phyloP scores from a whole-genome alignment of 1,284 basidiomycete genomes.

The Peniophora sp. region DNA sequence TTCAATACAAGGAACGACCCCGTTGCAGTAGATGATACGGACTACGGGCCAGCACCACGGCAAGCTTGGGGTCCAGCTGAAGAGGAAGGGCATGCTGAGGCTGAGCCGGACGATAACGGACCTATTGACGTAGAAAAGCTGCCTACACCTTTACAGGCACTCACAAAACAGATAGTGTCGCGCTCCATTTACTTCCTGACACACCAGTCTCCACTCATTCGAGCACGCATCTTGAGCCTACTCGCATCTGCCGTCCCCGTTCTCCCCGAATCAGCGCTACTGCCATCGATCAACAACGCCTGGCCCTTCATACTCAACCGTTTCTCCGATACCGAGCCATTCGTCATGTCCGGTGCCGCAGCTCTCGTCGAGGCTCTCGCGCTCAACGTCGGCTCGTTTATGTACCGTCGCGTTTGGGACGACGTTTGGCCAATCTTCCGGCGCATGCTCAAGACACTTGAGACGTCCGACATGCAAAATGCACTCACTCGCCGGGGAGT shows the following conservation, averaged over 20 bases:
- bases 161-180: constrained; percentile 78
- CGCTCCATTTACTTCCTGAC: constrained; percentile 88
- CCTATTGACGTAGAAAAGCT: constrained; percentile 31
- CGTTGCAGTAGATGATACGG: constrained; percentile 25
- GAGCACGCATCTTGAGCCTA: constrained; percentile 72
- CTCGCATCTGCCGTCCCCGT: constrained; percentile 68
- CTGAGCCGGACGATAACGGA: constrained; percentile 14
- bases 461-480: constrained; percentile 48
- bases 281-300: constrained; percentile 76
- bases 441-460: constrained; percentile 49
- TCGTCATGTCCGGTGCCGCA: constrained; percentile 71
- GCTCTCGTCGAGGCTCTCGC: constrained; percentile 64
- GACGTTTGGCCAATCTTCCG: constrained; percentile 84
- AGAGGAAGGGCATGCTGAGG: constrained; percentile 16
- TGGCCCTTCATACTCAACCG: constrained; percentile 89
- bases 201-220: constrained; percentile 76
- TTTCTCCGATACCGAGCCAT: constrained; percentile 63
- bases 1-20: constrained; percentile 40
- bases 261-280: constrained; percentile 65
- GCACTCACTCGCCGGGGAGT: constrained; percentile 53
- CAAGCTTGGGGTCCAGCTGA: constrained; percentile 36
- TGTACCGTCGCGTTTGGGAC: constrained; percentile 77
- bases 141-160: constrained; percentile 62
- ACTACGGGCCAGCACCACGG: constrained; percentile 58
- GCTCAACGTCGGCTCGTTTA: constrained; percentile 69